Conservation (phyloP, 2,329 filamentous ascomycete genomes). For the Cladosporium sphaerospermum region DNA sequence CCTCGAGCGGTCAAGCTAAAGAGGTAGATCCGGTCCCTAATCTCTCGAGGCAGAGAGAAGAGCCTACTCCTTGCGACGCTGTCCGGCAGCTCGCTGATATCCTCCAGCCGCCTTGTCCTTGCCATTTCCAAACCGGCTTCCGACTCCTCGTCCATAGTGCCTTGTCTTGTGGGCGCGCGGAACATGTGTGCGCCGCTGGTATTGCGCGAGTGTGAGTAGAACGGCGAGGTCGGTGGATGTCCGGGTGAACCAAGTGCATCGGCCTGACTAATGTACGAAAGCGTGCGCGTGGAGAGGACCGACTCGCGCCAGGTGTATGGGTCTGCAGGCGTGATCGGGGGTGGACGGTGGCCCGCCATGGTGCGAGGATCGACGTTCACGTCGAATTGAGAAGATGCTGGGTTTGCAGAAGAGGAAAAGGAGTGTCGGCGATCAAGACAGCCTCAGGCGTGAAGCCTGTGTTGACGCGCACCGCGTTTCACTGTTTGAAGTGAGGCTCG, state of each 20-base stretch:
- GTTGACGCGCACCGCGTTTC: background rate
- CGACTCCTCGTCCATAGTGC: conserved; percentile 21
- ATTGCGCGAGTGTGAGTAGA: conserved; percentile 13
- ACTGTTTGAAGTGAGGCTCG: background rate
- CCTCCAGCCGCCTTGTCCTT: conserved; percentile 5
- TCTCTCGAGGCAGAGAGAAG: conserved; percentile 32
- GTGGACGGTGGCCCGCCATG: conserved; percentile 13
- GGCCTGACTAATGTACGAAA: conserved; percentile 28
- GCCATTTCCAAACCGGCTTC: conserved; percentile 24
- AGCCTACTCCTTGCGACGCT: conserved; percentile 27
- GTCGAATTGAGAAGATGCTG: background rate
- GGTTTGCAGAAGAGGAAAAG: background rate
- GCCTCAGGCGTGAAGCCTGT: background rate
- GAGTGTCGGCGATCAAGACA: too few relatives aligned
- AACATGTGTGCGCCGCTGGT: conserved; percentile 15
- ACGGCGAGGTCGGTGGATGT: conserved; percentile 1
- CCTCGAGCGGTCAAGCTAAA: conserved; percentile 26
- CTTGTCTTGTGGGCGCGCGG: conserved; percentile 15
- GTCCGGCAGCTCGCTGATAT: conserved; percentile 18
- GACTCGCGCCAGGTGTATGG: conserved; percentile 21
- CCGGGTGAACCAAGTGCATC: conserved; percentile 14
- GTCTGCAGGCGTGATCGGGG: conserved; percentile 6
- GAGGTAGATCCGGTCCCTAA: conserved; percentile 30
- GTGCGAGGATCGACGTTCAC: background rate
- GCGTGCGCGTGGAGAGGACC: conserved; percentile 30